Evolutionary conservation across 768 basidiomycete genomes (phyloP).

Genomic region (Strobilomyces echinocephalus): DNA sequence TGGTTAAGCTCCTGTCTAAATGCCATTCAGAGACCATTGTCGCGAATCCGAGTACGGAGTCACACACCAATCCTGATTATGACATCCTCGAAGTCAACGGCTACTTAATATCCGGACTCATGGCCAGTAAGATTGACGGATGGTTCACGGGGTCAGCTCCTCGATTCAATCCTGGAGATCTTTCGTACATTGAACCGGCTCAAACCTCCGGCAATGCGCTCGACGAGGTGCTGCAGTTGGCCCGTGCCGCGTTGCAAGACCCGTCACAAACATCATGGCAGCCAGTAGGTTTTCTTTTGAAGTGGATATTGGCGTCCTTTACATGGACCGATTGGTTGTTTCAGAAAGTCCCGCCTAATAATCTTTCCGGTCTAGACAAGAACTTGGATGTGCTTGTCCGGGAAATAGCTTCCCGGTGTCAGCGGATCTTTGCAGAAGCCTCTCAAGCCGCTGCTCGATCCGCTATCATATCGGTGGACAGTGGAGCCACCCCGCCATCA

Average conservation of each 20-base stretch:
- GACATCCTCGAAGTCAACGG: conserved; percentile 79
- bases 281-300: conserved; percentile 41
- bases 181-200: conserved; percentile 22
- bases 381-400: conserved; percentile 64
- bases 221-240: conserved; percentile 42
- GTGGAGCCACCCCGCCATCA: conserved; percentile 29
- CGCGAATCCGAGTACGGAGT: conserved; percentile 50
- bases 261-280: conserved; percentile 46
- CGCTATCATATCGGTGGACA: conserved; percentile 37
- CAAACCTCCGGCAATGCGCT: conserved; percentile 21
- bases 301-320: conserved; percentile 22
- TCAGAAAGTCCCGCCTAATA: conserved; percentile 45
- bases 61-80: conserved; percentile 45
- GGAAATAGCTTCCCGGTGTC: conserved; percentile 58
- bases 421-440: conserved; percentile 57
- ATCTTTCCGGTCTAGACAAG: conserved; percentile 56
- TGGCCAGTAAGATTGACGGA: conserved; percentile 64
- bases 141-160: conserved; percentile 67
- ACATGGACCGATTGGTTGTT: conserved; percentile 29
- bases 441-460: conserved; percentile 61
- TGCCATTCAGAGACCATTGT: conserved; percentile 41
- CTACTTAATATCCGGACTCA: conserved; percentile 70
- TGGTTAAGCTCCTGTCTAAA: conserved; percentile 13
- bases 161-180: conserved; percentile 31
- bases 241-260: conserved; percentile 45